Evolutionary conservation across 148 eudicot genomes (phyloP).

Genomic region (Agrostemma githago): DNA sequence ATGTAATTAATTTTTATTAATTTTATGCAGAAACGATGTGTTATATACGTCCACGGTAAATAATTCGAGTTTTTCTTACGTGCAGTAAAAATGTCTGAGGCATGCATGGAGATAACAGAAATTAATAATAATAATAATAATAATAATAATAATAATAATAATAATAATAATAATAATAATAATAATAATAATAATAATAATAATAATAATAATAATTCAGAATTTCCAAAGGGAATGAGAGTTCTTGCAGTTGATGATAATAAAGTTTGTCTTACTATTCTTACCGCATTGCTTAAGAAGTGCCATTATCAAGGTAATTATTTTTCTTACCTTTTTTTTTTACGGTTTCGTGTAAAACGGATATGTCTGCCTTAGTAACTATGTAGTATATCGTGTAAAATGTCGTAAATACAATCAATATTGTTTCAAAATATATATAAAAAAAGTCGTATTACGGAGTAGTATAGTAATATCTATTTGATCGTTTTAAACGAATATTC

Average conservation of each 20-base stretch:
- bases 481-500: too few relatives aligned
- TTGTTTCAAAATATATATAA: too few relatives aligned
- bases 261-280: constrained; percentile 19
- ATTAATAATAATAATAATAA: not conserved
- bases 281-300: constrained; percentile 13
- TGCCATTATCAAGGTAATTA: constrained; percentile 33
- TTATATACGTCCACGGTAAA: not conserved
- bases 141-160: not conserved
- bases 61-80: not conserved
- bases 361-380: too few relatives aligned
- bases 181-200: not conserved
- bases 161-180: not conserved
- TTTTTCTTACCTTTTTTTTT: not conserved
- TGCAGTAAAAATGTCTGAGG: not conserved
- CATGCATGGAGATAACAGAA: not conserved
- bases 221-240: constrained; percentile 32
- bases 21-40: not conserved
- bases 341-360: too few relatives aligned
- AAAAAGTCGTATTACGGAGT: too few relatives aligned
- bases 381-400: too few relatives aligned
- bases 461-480: too few relatives aligned
- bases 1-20: not conserved
- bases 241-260: constrained; percentile 40
- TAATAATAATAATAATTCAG: not conserved
- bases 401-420: too few relatives aligned